Evolutionary conservation across 345 rosid species (phyloP).

Genomic region (Mangifera indica): DNA sequence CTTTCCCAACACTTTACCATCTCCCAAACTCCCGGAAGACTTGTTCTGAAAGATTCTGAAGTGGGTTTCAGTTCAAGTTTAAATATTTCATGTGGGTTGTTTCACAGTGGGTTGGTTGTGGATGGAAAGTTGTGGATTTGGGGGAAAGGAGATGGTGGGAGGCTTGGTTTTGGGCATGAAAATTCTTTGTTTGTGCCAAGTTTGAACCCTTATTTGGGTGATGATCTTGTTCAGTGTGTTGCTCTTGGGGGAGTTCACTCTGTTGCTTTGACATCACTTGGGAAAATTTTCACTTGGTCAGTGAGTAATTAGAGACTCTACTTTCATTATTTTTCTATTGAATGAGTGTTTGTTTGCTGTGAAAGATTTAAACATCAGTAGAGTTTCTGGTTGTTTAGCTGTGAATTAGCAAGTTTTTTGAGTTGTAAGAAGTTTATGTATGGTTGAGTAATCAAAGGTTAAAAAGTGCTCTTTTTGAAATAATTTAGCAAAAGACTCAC

Average conservation of each 20-base stretch:
- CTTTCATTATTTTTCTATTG: neutral
- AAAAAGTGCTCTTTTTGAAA: too few relatives aligned
- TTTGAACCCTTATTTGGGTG: conserved; percentile 53
- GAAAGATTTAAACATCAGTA: too few relatives aligned
- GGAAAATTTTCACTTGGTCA: conserved; percentile 79
- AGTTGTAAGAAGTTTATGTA: too few relatives aligned
- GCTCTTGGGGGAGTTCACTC: conserved; percentile 94
- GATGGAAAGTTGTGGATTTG: conserved; percentile 74
- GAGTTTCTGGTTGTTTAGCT: neutral
- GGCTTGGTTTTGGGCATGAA: conserved; percentile 87
- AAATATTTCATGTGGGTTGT: conserved; percentile 67
- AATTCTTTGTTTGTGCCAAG: conserved; percentile 66
- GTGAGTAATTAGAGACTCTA: conserved; percentile 17
- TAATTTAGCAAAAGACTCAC: too few relatives aligned
- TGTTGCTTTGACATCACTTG: conserved; percentile 64
- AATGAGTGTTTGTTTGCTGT: too few relatives aligned
- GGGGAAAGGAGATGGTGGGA: conserved; percentile 98
- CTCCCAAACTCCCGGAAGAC: conserved; percentile 58
- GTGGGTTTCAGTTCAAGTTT: conserved; percentile 39
- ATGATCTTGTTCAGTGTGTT: conserved; percentile 41
- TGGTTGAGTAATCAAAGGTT: too few relatives aligned
- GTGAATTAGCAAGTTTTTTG: too few relatives aligned
- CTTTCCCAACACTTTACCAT: conserved; percentile 47
- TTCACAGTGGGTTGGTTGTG: conserved; percentile 67
- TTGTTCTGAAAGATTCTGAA: conserved; percentile 11